Conservation (phyloP, 2,329 filamentous ascomycete species). For the Fusarium verrucosum region DNA sequence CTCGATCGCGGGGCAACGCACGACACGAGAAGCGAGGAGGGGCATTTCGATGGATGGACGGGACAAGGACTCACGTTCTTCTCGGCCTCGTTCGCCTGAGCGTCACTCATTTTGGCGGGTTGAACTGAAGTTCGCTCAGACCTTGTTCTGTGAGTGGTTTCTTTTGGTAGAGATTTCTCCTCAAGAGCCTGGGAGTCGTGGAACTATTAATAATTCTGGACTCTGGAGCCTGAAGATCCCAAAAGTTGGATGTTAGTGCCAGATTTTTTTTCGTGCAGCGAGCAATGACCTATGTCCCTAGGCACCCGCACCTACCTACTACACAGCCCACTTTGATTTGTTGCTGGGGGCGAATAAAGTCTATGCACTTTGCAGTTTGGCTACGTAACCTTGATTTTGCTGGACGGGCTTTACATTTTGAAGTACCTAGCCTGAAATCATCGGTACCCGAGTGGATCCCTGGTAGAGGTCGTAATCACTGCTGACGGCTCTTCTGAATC, state of each 20-base stretch:
- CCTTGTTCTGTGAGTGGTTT: conserved; percentile 37
- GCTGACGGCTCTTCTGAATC: conserved; percentile 4
- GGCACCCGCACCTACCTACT: conserved; percentile 15
- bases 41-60: conserved; percentile 19
- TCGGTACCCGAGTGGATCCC: conserved; percentile 26
- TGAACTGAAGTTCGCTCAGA: conserved; percentile 33
- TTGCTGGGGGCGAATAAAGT: neutral
- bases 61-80: conserved; percentile 75
- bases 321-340: conserved; percentile 27
- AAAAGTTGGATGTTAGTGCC: conserved; percentile 48
- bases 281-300: conserved; percentile 41
- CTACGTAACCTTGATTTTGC: conserved; percentile 26
- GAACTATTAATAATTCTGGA: conserved; percentile 31
- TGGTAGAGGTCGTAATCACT: neutral
- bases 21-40: conserved; percentile 31
- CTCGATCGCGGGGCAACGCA: conserved; percentile 47
- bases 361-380: conserved; percentile 13
- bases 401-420: neutral
- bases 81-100: conserved; percentile 91
- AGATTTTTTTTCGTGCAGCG: conserved; percentile 48
- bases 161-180: conserved; percentile 16
- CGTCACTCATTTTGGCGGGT: conserved; percentile 81
- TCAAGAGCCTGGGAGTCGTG: conserved; percentile 41
- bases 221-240: conserved; percentile 40
- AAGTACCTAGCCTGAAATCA: conserved; percentile 6